phyloP scores from a whole-genome alignment of 441 rosid genomes.

The Pelargonium fulgidum region DNA sequence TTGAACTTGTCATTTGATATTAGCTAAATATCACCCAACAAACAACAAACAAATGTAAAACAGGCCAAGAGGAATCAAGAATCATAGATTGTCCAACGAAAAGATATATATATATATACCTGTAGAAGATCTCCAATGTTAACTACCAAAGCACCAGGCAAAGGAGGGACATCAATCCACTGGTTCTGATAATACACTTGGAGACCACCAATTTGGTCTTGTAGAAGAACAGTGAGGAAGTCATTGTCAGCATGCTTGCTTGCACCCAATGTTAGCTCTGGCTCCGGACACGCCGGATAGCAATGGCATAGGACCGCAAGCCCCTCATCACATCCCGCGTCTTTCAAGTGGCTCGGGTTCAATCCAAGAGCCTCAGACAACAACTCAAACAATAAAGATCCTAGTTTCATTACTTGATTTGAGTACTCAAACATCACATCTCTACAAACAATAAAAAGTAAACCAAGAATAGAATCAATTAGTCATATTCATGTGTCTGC shows the following conservation, averaged over 20 bases:
- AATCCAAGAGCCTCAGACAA: constrained; percentile 44
- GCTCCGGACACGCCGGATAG: constrained; percentile 47
- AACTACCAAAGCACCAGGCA: constrained; percentile 28
- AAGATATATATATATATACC: constrained; percentile 7
- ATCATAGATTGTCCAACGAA: too few relatives aligned
- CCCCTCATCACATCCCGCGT: constrained; percentile 21
- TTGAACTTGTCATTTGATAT: neutral
- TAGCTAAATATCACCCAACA: neutral
- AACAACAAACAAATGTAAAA: too few relatives aligned
- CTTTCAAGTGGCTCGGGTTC: constrained; percentile 19
- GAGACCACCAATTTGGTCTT: constrained; percentile 46
- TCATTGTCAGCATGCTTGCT: constrained; percentile 43
- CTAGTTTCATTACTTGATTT: constrained; percentile 27
- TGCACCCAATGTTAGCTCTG: constrained; percentile 37
- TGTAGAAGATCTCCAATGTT: constrained; percentile 35
- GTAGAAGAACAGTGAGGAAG: constrained; percentile 43
- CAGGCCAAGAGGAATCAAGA: too few relatives aligned
- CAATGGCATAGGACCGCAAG: constrained; percentile 31
- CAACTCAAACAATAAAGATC: constrained; percentile 28
- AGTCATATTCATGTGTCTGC: too few relatives aligned
- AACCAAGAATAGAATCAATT: too few relatives aligned
- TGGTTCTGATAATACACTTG: constrained; percentile 38
- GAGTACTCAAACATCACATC: constrained; percentile 24
- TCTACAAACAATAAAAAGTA: constrained; percentile 3
- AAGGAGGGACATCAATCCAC: constrained; percentile 43